Percentiles rank a stretch among this genome's conserved stretches.
phyloP scores from a whole-genome alignment of 2,329 filamentous ascomycete genomes.

The Beauveria sp. region DNA sequence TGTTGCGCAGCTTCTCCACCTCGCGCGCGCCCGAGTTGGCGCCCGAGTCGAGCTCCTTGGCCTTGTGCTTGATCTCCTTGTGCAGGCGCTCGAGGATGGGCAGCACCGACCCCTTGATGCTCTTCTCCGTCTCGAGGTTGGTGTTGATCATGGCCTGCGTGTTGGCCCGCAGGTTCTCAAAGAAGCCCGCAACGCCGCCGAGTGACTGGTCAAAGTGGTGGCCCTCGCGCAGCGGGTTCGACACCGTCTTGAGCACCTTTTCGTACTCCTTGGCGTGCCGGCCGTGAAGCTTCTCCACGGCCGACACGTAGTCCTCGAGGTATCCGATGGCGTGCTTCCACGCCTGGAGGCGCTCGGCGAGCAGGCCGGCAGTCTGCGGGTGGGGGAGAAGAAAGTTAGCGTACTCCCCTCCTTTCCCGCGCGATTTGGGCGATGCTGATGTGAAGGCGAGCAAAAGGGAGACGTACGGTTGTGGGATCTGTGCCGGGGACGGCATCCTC shows the following conservation, averaged over 20 bases:
- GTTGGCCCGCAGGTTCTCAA: slow-evolving; percentile 89
- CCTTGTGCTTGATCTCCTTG: slow-evolving; percentile 93
- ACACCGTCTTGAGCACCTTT: slow-evolving; percentile 87
- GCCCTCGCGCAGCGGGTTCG: slow-evolving; percentile 76
- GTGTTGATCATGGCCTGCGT: slow-evolving; percentile 86
- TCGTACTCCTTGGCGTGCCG: slow-evolving; percentile 90
- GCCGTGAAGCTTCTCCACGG: slow-evolving; percentile 80
- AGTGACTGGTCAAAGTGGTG: slow-evolving; percentile 87
- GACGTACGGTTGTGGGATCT: slow-evolving; percentile 49
- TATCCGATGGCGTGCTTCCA: slow-evolving; percentile 94
- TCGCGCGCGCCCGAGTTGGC: slow-evolving; percentile 80
- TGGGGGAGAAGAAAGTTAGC: not conserved
- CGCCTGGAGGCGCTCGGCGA: slow-evolving; percentile 80
- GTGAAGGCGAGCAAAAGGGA: not conserved
- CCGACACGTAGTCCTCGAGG: slow-evolving; percentile 80
- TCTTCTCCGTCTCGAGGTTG: slow-evolving; percentile 86
- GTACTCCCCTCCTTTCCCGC: not conserved
- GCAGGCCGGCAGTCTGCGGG: slow-evolving; percentile 64
- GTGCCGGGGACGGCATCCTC: slow-evolving; percentile 53
- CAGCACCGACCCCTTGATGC: slow-evolving; percentile 75
- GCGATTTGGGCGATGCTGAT: not conserved
- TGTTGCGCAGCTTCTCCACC: slow-evolving; percentile 79
- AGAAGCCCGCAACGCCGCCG: slow-evolving; percentile 82
- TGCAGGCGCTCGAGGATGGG: slow-evolving; percentile 87
- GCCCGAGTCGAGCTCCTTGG: slow-evolving; percentile 77